Conservation (phyloP, 2,329 filamentous ascomycete species). For the Endocalyx cinctus region DNA sequence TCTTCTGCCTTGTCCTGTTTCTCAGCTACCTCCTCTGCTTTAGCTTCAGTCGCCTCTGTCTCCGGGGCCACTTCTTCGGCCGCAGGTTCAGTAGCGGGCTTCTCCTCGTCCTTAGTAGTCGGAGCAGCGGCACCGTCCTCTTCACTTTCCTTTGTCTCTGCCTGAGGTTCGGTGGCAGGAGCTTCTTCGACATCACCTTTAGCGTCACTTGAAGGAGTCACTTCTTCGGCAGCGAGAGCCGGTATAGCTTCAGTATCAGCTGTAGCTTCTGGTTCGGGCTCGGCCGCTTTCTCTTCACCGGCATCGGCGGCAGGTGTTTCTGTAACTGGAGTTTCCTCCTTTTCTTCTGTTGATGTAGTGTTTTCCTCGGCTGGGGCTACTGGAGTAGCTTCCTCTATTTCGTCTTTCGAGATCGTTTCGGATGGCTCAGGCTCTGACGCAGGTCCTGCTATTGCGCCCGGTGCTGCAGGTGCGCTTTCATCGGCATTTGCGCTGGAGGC, state of each 20-base stretch:
- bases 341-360: too few species aligned
- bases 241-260: not conserved
- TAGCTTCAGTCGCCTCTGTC: constrained; percentile 6
- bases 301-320: constrained; percentile 1
- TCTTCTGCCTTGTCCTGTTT: constrained; percentile 8
- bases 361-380: constrained; percentile 6
- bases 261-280: not conserved
- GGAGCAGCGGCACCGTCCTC: too few species aligned
- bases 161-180: not conserved
- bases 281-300: not conserved
- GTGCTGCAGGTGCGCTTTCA: constrained; percentile 5
- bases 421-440: constrained; percentile 7
- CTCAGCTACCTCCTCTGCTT: constrained; percentile 4
- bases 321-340: constrained; percentile 1
- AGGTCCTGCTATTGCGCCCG: constrained; percentile 3
- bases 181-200: not conserved
- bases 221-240: not conserved
- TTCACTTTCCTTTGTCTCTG: constrained; percentile 1
- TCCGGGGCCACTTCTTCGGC: constrained; percentile 2
- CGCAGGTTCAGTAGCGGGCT: not conserved
- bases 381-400: constrained; percentile 1
- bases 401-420: too few species aligned
- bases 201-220: too few species aligned
- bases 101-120: too few species aligned
- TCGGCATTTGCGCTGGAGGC: constrained; percentile 6